phyloP scores from a whole-genome alignment of 2,329 filamentous ascomycete genomes.

The Botrytis tulipae region DNA sequence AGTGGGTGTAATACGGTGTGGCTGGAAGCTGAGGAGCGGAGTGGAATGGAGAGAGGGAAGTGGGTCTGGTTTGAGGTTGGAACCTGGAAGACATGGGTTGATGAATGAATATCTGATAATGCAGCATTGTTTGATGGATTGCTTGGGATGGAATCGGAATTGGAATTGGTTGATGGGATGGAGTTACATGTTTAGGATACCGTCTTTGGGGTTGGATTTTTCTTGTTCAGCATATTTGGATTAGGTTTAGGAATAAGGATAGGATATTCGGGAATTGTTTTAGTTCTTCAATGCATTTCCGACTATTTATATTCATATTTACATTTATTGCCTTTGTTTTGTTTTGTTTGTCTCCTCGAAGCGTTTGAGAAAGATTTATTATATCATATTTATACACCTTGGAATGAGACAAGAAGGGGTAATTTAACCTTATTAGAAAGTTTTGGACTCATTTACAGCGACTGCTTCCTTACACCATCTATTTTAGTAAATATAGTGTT shows the following conservation, averaged over 20 bases:
- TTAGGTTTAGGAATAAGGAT: neutral
- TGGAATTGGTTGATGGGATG: neutral
- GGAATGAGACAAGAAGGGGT: too few species aligned
- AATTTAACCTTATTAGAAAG: too few species aligned
- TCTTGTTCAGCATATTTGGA: neutral
- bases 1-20: neutral
- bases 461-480: too few species aligned
- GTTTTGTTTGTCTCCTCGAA: too few species aligned
- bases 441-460: too few species aligned
- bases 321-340: neutral
- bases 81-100: neutral
- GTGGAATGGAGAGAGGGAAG: neutral
- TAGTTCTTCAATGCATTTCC: neutral
- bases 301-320: neutral
- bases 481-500: too few species aligned
- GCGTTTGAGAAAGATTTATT: too few species aligned
- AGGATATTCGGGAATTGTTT: neutral
- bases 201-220: neutral
- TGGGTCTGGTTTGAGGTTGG: neutral
- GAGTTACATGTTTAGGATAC: constrained; percentile 11
- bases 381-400: too few species aligned
- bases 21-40: neutral
- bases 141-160: neutral
- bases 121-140: neutral
- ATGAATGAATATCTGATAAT: neutral